Conservation (phyloP, 805 yeast genomes). For the Jamesozyma lodderae region DNA sequence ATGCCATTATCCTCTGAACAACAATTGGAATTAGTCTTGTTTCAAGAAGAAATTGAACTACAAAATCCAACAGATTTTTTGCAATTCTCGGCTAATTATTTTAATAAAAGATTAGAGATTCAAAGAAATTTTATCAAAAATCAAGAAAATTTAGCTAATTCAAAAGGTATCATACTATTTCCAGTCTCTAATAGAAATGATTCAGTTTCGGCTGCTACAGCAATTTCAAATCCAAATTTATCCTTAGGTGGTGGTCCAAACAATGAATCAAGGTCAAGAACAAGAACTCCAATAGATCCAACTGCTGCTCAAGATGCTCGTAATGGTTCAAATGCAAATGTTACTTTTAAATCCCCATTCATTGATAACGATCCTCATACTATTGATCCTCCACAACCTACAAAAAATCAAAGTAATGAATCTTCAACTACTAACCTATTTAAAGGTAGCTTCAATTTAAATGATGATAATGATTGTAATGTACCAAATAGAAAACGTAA, state of each 20-base stretch:
- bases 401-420: neutral
- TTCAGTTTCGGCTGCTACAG: slow-evolving; percentile 22
- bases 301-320: neutral
- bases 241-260: slow-evolving; percentile 21
- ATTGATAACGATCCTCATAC: slow-evolving; percentile 57
- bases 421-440: slow-evolving; percentile 1
- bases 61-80: slow-evolving; percentile 59
- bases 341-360: slow-evolving; percentile 51
- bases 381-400: slow-evolving; percentile 14
- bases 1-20: slow-evolving; percentile 16
- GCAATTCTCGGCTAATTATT: slow-evolving; percentile 70
- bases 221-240: slow-evolving; percentile 3
- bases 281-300: slow-evolving; percentile 1
- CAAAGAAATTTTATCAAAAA: slow-evolving; percentile 31
- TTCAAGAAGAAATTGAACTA: slow-evolving; percentile 46
- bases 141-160: slow-evolving; percentile 32
- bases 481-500: slow-evolving; percentile 3
- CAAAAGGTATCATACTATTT: slow-evolving; percentile 42
- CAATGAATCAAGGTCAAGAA: slow-evolving; percentile 7
- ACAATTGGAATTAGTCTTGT: slow-evolving; percentile 46
- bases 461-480: neutral
- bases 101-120: slow-evolving; percentile 50
- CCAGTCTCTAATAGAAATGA: slow-evolving; percentile 26
- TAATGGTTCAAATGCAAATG: slow-evolving; percentile 6
- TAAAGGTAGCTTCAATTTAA: slow-evolving; percentile 3